Percentiles rank a stretch among this genome's conserved stretches.
phyloP scores from a whole-genome alignment of 78 protist genomes.

The slime mould (Dictyostelium discoideum) region DNA sequence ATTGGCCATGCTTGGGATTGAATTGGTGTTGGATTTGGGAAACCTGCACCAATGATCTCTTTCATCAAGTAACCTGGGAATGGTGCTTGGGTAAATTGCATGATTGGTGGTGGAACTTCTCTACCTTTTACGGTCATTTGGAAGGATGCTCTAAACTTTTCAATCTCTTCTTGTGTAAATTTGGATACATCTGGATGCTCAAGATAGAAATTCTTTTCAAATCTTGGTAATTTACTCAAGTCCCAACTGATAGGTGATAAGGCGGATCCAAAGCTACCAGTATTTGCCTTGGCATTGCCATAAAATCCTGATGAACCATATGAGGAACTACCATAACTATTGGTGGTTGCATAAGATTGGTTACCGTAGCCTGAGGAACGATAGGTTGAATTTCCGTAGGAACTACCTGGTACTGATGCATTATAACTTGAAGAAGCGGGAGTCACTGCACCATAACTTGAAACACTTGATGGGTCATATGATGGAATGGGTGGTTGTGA shows the following conservation, averaged over 20 bases:
- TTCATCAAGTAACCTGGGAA: slow-evolving; percentile 77
- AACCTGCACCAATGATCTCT: slow-evolving; percentile 74
- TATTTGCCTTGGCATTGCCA: background rate
- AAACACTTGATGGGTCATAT: background rate
- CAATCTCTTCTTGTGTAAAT: slow-evolving; percentile 27
- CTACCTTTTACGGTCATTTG: slow-evolving; percentile 54
- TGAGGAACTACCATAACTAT: background rate
- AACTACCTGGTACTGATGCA: background rate
- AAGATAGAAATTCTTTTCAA: slow-evolving; percentile 81
- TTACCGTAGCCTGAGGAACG: background rate
- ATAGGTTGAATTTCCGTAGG: background rate
- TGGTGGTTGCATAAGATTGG: background rate
- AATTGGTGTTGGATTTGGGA: slow-evolving; percentile 95
- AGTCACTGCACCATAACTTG: slow-evolving; percentile 19
- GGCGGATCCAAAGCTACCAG: slow-evolving; percentile 4
- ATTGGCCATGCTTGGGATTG: slow-evolving; percentile 98
- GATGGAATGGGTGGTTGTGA: slow-evolving; percentile 15
- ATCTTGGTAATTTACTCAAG: slow-evolving; percentile 16
- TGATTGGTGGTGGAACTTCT: slow-evolving; percentile 64
- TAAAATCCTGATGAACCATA: background rate
- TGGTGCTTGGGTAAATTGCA: slow-evolving; percentile 47
- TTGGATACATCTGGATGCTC: slow-evolving; percentile 38
- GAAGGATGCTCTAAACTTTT: slow-evolving; percentile 19
- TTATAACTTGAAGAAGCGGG: background rate
- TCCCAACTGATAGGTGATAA: slow-evolving; percentile 31